Conservation (phyloP, 805 yeast genomes). For the Yarrowia keelungensis region DNA sequence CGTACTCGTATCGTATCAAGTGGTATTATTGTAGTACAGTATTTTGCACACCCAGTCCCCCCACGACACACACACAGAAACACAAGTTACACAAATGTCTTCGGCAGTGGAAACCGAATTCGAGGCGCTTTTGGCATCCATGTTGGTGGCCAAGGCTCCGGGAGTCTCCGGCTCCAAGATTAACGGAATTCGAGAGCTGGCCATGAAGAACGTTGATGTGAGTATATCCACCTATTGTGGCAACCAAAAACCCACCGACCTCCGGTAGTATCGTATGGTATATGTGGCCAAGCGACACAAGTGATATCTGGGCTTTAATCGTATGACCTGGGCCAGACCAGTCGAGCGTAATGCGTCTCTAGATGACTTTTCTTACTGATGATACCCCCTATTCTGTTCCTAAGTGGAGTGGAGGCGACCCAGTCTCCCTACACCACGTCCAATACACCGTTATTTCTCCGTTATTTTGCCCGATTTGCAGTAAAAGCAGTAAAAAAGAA, state of each 20-base stretch:
- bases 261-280: slow-evolving; percentile 24
- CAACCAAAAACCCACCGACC: not conserved
- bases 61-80: not conserved
- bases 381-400: slow-evolving; percentile 14
- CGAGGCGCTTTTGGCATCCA: slow-evolving; percentile 43
- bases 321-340: not conserved
- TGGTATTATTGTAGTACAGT: slow-evolving; percentile 37
- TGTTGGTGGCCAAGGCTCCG: slow-evolving; percentile 58
- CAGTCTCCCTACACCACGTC: not conserved
- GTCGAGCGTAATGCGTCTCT: too few relatives aligned
- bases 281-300: not conserved
- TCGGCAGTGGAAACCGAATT: slow-evolving; percentile 38
- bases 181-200: slow-evolving; percentile 79
- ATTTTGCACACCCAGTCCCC: not conserved
- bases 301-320: slow-evolving; percentile 2
- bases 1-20: slow-evolving; percentile 38
- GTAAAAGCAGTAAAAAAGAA: not conserved
- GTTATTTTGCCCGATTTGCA: slow-evolving; percentile 9
- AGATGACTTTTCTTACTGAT: not conserved
- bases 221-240: slow-evolving; percentile 8
- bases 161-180: slow-evolving; percentile 97
- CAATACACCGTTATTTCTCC: slow-evolving; percentile 14
- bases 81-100: slow-evolving; percentile 21
- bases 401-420: slow-evolving; percentile 1
- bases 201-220: slow-evolving; percentile 67